These are phyloP conservation scores for Aotearoamyces nothofagi DNA, from an alignment of 2,329 filamentous ascomycete genomes.

Conservation along the genomic window DNA sequence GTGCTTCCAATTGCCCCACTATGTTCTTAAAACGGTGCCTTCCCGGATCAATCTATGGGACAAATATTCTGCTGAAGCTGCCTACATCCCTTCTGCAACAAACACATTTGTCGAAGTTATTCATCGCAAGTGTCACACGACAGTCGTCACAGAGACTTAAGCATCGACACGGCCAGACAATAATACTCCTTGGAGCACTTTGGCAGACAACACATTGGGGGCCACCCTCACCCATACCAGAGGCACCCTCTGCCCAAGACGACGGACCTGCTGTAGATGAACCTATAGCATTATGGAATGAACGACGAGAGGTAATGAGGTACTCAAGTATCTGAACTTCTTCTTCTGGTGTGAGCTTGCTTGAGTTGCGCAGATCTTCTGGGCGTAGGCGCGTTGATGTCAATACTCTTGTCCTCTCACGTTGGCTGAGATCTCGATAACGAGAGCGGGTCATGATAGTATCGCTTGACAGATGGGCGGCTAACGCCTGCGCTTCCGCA, in stretches of 20 bases:
- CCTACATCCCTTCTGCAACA: conserved; percentile 81
- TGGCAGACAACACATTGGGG: conserved; percentile 93
- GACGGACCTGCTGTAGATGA: conserved; percentile 11
- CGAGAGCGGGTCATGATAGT: conserved; percentile 68
- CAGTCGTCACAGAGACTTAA: conserved; percentile 92
- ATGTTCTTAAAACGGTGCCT: no score
- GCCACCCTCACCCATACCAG: conserved; percentile 56
- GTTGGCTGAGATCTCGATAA: conserved; percentile 52
- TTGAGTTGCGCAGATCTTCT: conserved; percentile 13
- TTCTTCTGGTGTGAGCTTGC: conserved; percentile 37
- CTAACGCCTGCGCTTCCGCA: conserved; percentile 66
- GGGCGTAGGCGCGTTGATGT: conserved; percentile 28
- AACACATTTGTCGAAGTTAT: conserved; percentile 93
- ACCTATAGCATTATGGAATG: conserved; percentile 7
- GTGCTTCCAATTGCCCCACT: background rate
- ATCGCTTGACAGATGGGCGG: conserved; percentile 60
- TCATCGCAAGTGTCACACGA: conserved; percentile 82
- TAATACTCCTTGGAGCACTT: conserved; percentile 66
- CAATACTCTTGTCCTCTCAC: conserved; percentile 55
- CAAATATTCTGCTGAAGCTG: conserved; percentile 83
- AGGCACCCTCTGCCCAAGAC: conserved; percentile 56
- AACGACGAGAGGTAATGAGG: conserved; percentile 29
- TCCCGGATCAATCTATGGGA: conserved; percentile 34
- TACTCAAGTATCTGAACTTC: conserved; percentile 46
- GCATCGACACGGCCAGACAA: conserved; percentile 94